Base-by-base conservation (phyloP, 345 rosid genomes). In the Pistacia atlantica region DNA sequence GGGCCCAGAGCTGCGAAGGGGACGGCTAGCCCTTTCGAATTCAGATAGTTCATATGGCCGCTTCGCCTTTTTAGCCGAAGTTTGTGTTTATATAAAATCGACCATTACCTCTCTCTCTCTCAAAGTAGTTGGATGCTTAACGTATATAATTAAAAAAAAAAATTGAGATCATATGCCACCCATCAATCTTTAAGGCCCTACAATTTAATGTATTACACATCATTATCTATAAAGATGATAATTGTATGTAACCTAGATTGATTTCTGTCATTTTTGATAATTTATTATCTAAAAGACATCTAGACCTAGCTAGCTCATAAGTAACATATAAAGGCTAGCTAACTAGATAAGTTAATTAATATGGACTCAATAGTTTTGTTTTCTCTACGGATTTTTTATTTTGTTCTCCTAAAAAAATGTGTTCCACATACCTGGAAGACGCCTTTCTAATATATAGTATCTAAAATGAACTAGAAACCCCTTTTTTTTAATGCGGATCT, bases 321-420 rank as follows among this genome's bases (percentile, higher is more conserved):
- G 38, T 45, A 62, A 46, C 46, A 16, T 12, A 8, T 12, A 73
- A 63, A 73, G 69, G 69, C 69, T 51, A 73, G 58, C 35, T 54
- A 66, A 62, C 18, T 13, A 54, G 17, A 54, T 54, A 18, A 54
- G 16, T 16, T 4, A 28, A 6, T 28, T 63, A 33, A 28, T 28
- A 22, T 33, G 2, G 17, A 65, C 25, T 58, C 9, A 0, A 12
- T 8, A 31, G 35, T 3, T 68, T 9, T 1, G 13, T 28, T 25
- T 48, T 5, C 16, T 4, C 22, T 13, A 10, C 8, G 54, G 31
- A 12, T 46, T 45, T 67, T 31, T 5, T 67, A 4, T 28, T 46
- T 20, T 67, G 17, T 22, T 11, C 10, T 11, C 35, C 70, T 20
- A 20, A 45, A 67, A 45, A 12, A 46, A 10, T 67, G 35, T 20